These are phyloP conservation scores for Fusarium pilosicola DNA, from an alignment of 2,329 filamentous ascomycete genomes.

Conservation along the genomic window DNA sequence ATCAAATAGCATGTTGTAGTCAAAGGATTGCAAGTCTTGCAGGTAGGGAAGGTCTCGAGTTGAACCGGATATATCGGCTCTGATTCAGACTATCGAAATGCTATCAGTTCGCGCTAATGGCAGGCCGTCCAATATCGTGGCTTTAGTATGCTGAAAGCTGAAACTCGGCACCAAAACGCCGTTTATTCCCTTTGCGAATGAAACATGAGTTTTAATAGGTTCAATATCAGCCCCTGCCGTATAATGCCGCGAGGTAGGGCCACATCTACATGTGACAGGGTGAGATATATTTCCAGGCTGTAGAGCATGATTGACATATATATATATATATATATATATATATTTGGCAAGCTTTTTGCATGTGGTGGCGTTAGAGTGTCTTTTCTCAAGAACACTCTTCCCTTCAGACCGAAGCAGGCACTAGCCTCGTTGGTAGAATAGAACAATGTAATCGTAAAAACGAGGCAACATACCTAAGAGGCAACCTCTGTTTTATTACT, in stretches of 20 bases:
- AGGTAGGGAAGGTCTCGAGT: not conserved
- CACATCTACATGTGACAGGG: not conserved
- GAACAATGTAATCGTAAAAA: too few relatives aligned
- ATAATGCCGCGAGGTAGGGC: not conserved
- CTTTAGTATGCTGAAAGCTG: not conserved
- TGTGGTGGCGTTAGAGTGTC: not conserved
- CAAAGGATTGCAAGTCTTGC: not conserved
- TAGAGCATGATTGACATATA: not conserved
- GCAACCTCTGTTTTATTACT: too few relatives aligned
- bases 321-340: not conserved
- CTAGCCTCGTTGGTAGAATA: not conserved
- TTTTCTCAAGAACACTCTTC: not conserved
- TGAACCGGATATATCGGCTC: not conserved
- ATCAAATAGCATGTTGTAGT: not conserved
- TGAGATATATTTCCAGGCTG: not conserved
- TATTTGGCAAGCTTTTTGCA: not conserved
- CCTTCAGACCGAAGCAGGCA: not conserved
- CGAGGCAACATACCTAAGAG: too few relatives aligned
- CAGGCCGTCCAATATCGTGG: not conserved
- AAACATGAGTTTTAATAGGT: not conserved
- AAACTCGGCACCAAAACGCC: not conserved
- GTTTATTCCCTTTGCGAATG: not conserved
- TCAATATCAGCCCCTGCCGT: not conserved
- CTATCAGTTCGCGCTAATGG: not conserved
- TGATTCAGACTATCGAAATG: not conserved